phyloP scores from a whole-genome alignment of 2,329 filamentous ascomycete genomes.

The Tolypocladium amazonense region DNA sequence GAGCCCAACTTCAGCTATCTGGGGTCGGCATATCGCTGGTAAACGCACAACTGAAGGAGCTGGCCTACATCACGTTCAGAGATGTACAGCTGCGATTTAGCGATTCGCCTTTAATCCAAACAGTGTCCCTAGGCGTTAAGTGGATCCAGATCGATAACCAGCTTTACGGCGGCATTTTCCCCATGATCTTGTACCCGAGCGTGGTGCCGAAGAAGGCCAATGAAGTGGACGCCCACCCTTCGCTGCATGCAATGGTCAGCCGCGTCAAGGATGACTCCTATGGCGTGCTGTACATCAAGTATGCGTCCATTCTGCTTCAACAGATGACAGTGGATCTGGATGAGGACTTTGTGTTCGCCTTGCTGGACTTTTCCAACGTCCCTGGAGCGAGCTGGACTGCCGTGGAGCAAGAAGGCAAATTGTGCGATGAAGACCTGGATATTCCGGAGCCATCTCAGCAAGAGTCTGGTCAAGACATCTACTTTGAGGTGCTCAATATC shows the following conservation, averaged over 20 bases:
- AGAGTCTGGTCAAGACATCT: constrained; percentile 83
- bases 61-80: constrained; percentile 87
- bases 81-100: constrained; percentile 86
- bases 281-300: constrained; percentile 96
- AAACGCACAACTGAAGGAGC: constrained; percentile 82
- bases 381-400: constrained; percentile 71
- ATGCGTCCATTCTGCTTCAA: constrained; percentile 84
- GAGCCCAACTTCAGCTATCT: constrained; percentile 76
- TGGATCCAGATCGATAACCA: constrained; percentile 99
- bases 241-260: constrained; percentile 83
- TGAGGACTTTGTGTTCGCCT: constrained; percentile 94
- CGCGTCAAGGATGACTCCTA: constrained; percentile 97
- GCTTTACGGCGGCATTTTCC: constrained; percentile 95
- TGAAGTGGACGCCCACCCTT: constrained; percentile 93
- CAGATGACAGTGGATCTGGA: constrained; percentile 98
- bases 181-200: constrained; percentile 91
- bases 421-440: constrained; percentile 83
- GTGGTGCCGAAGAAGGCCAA: constrained; percentile 95
- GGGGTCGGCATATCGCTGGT: constrained; percentile 89
- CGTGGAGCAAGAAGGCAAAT: constrained; percentile 63
- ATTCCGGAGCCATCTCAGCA: constrained; percentile 85
- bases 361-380: constrained; percentile 89
- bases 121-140: constrained; percentile 79
- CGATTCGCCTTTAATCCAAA: constrained; percentile 91
- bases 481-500: constrained; percentile 93